Conservation (phyloP, 2,329 filamentous ascomycete species). For the Metarhizium anisopliae region DNA sequence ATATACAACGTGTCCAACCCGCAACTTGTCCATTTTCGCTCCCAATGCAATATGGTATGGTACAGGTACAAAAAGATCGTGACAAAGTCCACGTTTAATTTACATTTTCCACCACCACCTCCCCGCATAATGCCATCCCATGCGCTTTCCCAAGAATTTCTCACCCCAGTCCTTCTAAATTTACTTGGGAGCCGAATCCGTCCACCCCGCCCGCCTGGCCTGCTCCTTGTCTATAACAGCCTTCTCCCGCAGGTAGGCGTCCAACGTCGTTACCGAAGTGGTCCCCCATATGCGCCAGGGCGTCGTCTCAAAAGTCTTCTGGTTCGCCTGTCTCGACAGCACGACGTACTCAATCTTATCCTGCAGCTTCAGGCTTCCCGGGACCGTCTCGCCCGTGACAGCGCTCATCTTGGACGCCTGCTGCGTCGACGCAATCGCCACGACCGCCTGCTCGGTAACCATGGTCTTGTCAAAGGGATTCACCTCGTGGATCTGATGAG, state of each 20-base stretch:
- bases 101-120: background rate
- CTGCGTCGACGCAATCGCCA: slow-evolving; percentile 50
- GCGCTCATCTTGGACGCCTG: slow-evolving; percentile 34
- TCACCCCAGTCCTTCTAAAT: background rate
- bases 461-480: slow-evolving; percentile 30
- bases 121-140: background rate
- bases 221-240: slow-evolving; percentile 24
- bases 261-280: slow-evolving; percentile 41
- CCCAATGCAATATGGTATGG: slow-evolving; percentile 2
- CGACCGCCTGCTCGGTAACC: slow-evolving; percentile 44
- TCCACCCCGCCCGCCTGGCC: slow-evolving; percentile 23
- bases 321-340: slow-evolving; percentile 39
- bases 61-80: background rate
- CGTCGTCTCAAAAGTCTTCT: slow-evolving; percentile 34
- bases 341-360: slow-evolving; percentile 57
- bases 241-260: slow-evolving; percentile 28
- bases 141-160: background rate
- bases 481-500: slow-evolving; percentile 42
- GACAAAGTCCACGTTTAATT: background rate
- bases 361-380: slow-evolving; percentile 40
- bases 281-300: slow-evolving; percentile 61
- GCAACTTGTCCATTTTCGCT: background rate
- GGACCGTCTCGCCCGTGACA: slow-evolving; percentile 28
- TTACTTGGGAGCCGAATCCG: slow-evolving; percentile 8
- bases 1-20: background rate